Evolutionary conservation across 345 rosid genomes (phyloP).

Genomic region (Eutrema heterophyllum): DNA sequence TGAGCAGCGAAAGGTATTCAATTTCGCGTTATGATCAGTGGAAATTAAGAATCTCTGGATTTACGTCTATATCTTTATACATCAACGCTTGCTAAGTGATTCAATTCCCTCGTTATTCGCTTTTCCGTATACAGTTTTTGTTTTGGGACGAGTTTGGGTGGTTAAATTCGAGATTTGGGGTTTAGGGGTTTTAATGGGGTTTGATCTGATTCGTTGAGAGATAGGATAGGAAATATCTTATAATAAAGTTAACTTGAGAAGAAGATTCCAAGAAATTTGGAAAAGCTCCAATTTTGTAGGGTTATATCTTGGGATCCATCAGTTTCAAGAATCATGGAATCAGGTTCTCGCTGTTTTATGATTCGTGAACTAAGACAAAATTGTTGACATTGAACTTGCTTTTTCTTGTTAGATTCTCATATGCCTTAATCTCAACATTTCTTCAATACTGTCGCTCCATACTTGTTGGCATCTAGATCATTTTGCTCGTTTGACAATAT

Average conservation of each 20-base stretch:
- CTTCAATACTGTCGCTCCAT: background rate
- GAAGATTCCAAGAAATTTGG: conserved; percentile 17
- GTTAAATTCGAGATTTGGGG: background rate
- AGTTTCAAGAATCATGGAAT: conserved; percentile 8
- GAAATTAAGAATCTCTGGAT: background rate
- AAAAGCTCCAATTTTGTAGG: conserved; percentile 22
- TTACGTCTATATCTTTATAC: background rate
- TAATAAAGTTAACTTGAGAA: background rate
- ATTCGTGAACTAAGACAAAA: background rate
- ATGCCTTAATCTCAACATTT: background rate
- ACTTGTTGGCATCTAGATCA: background rate
- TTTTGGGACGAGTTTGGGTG: background rate
- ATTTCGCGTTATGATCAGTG: background rate
- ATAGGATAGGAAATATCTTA: background rate
- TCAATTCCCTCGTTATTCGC: background rate
- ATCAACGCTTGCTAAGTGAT: background rate
- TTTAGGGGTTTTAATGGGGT: background rate
- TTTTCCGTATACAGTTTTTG: background rate
- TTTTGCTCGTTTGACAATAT: background rate
- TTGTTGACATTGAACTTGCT: background rate
- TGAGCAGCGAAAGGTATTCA: conserved; percentile 49
- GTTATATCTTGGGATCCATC: conserved; percentile 9
- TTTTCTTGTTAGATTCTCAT: background rate
- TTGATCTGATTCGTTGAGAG: background rate
- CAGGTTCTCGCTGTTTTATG: background rate